These are phyloP conservation scores for Talaromyces marneffei DNA, from an alignment of 2,329 filamentous ascomycete genomes.

Conservation along the genomic window DNA sequence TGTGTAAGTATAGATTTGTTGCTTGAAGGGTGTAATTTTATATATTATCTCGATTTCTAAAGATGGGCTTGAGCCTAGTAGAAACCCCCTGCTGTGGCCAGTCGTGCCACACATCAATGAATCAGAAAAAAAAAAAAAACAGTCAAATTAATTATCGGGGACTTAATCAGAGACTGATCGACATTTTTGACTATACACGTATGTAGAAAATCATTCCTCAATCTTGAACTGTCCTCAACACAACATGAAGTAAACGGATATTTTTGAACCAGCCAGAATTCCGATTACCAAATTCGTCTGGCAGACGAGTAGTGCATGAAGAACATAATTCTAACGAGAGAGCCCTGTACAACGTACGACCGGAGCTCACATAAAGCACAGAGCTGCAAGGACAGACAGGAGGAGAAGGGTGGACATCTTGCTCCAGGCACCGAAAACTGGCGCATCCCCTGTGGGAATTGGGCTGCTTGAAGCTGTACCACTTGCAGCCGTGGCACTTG, in stretches of 20 bases:
- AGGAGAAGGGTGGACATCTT: neutral
- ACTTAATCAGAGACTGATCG: neutral
- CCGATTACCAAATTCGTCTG: neutral
- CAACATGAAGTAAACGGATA: neutral
- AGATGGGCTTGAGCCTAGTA: neutral
- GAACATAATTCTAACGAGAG: neutral
- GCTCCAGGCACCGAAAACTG: neutral
- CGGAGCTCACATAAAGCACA: neutral
- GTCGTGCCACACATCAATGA: neutral
- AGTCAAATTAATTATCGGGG: neutral
- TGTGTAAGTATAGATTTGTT: neutral
- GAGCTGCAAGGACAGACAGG: neutral
- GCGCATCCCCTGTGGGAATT: conserved; percentile 1
- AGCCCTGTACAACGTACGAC: too few species aligned
- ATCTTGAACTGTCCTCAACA: neutral
- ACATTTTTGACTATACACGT: neutral
- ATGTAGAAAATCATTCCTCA: neutral
- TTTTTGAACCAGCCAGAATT: neutral
- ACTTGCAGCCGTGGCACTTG: neutral
- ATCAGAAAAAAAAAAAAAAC: neutral
- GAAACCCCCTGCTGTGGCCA: neutral
- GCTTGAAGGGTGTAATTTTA: neutral
- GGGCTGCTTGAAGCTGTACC: neutral
- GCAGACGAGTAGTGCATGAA: neutral
- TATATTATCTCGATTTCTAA: neutral